Percentiles rank a stretch among this genome's conserved stretches.
Conservation (phyloP, 140 eudicot genomes). For the Cichorium intybus region DNA sequence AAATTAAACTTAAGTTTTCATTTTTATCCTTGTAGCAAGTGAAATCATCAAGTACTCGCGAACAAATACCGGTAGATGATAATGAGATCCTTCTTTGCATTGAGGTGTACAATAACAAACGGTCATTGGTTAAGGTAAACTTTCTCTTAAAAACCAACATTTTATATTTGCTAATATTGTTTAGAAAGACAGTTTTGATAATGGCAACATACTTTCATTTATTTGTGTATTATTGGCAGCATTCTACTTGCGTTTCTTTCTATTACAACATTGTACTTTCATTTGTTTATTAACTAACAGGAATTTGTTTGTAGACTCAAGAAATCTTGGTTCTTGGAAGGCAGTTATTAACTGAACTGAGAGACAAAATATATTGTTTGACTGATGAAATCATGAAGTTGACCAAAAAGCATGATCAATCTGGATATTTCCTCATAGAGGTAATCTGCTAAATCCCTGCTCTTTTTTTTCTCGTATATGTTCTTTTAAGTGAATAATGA, state of each 20-base stretch:
- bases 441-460: no score
- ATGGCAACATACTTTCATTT: no score
- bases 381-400: constrained; percentile 69
- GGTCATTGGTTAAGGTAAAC: constrained; percentile 47
- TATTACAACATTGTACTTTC: no score
- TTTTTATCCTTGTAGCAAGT: constrained; percentile 35
- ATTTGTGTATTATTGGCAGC: no score
- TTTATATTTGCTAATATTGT: no score
- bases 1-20: no score
- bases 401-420: constrained; percentile 57
- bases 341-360: constrained; percentile 61
- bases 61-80: constrained; percentile 44
- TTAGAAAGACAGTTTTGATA: no score
- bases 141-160: background rate
- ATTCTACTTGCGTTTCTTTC: no score
- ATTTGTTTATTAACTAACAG: no score
- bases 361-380: constrained; percentile 71
- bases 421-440: constrained; percentile 89
- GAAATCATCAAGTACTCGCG: constrained; percentile 39
- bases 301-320: constrained; percentile 53
- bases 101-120: constrained; percentile 62
- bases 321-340: constrained; percentile 80
- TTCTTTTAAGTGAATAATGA: no score
- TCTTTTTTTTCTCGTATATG: no score
- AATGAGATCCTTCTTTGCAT: constrained; percentile 62